Evolutionary conservation across 2,329 filamentous ascomycete genomes (phyloP).

Genomic region (Cercospora janseana): DNA sequence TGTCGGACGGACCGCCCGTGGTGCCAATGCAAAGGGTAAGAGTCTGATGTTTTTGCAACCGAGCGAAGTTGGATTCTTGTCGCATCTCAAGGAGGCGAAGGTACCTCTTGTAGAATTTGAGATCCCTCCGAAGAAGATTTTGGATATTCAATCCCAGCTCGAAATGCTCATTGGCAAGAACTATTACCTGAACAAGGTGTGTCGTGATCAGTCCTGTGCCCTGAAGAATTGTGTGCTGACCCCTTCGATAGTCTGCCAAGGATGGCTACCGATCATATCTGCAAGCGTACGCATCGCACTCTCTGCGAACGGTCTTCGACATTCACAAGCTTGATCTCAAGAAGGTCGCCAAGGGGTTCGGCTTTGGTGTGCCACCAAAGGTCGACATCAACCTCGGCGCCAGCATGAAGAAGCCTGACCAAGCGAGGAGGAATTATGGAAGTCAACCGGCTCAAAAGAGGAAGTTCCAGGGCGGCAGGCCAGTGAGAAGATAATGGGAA

Average conservation of each 20-base stretch:
- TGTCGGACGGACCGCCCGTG: constrained; percentile 89
- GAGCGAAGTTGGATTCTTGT: constrained; percentile 85
- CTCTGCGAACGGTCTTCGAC: constrained; percentile 78
- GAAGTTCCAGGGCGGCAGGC: constrained; percentile 22
- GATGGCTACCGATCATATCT: constrained; percentile 84
- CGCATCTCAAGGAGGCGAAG: constrained; percentile 83
- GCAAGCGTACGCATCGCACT: constrained; percentile 89
- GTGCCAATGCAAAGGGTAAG: constrained; percentile 76
- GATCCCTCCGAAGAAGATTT: constrained; percentile 86
- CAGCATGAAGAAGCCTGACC: constrained; percentile 72
- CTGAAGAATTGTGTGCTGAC: constrained; percentile 13
- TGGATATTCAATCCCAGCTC: constrained; percentile 75
- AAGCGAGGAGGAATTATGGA: constrained; percentile 70
- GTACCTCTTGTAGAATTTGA: constrained; percentile 96
- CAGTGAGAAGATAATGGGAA: constrained; percentile 2
- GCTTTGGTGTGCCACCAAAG: constrained; percentile 72
- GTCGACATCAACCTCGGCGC: constrained; percentile 77
- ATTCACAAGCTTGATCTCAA: constrained; percentile 77
- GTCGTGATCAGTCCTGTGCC: constrained; percentile 21
- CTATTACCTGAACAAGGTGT: constrained; percentile 89
- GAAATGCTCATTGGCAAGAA: constrained; percentile 94
- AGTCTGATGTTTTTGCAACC: constrained; percentile 93
- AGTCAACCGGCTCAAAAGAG: constrained; percentile 67
- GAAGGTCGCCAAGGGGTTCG: constrained; percentile 82
- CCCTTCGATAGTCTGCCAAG: constrained; percentile 55